Base-by-base conservation (phyloP, 306 rosid species). In the Ormosia emarginata region DNA sequence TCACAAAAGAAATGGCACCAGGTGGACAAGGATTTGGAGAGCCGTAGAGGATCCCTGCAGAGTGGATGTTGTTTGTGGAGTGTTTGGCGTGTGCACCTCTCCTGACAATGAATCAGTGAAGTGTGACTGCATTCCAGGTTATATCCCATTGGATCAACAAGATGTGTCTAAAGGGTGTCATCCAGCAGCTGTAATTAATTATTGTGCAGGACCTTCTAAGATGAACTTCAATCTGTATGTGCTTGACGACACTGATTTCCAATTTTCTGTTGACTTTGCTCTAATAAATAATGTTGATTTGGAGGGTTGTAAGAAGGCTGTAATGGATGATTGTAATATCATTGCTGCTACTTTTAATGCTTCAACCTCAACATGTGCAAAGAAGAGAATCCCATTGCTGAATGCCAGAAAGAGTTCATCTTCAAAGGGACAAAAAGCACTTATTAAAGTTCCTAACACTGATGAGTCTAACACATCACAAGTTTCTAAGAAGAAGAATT, bases 361-460 rank as follows among this genome's bases (percentile, higher is more conserved):
- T 61, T 18, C 85, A 47, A 32, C 64, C 18, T 75, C 65, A 29
- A 85, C 33, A 6, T 85, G 85, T 63, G 9, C 6, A 40, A 85
- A 59, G 65, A 80, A 85, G 79, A 80, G 75, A 43, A 14, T 75
- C 79, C 85, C 88, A 52, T n/a, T 85, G 75, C 69, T 85, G 62
- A 85, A 75, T 69, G 85, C 85, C 4, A 80, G 88, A 53, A 80
- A 32, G 11, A 85, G 88, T 71, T 43, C 79, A 67, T 85, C 88
- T 43, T 59, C 85, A 18, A 85, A 75, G 74, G 82, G 85, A 39
- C 52, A 15, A 5, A 75, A 7, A 5, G 85, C 88, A 32, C 63
- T 85, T 2, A 39, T 80, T 14, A 85, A 85, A 47, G 70, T 75
- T 61, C 29, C 79, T 14, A 2, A 7, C 47, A 50, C 3, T 44